Conservation (phyloP, 1,284 basidiomycete species). For the Anthracocystis setariae region DNA sequence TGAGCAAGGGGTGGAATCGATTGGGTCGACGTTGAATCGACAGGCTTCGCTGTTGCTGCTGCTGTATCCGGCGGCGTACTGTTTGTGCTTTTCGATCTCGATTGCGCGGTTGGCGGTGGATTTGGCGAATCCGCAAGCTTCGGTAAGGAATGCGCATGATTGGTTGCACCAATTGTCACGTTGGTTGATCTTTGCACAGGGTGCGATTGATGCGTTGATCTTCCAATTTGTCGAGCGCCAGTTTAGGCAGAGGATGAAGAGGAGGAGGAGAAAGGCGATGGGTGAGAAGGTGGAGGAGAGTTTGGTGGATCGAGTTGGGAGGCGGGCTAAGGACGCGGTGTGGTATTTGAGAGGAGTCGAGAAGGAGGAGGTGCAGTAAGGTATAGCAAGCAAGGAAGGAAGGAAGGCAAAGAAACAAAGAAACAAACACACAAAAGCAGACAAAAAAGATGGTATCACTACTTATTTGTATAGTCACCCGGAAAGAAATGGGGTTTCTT, state of each 20-base stretch:
- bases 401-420: too few species aligned
- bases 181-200: constrained; percentile 63
- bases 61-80: constrained; percentile 58
- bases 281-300: constrained; percentile 46
- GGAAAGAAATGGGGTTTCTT: too few species aligned
- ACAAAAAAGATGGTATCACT: too few species aligned
- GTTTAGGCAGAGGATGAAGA: constrained; percentile 55
- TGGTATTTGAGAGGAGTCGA: too few species aligned
- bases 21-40: constrained; percentile 59
- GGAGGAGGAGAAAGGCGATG: constrained; percentile 46
- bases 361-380: too few species aligned
- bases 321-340: too few species aligned
- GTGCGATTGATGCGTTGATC: constrained; percentile 57
- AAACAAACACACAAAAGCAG: too few species aligned
- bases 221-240: constrained; percentile 61
- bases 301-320: constrained; percentile 14
- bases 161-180: constrained; percentile 44
- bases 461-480: too few species aligned
- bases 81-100: constrained; percentile 54
- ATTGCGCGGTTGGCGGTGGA: constrained; percentile 53
- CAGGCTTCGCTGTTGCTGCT: constrained; percentile 57
- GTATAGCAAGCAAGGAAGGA: constrained; percentile 3
- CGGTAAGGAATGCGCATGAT: constrained; percentile 28
- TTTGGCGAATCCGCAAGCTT: constrained; percentile 27
- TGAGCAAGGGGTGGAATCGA: constrained; percentile 52